Percentiles rank a stretch among this genome's conserved stretches.
Evolutionary conservation across 169 alveolate genomes (phyloP).

Genomic region (Cytauxzoon felis): DNA sequence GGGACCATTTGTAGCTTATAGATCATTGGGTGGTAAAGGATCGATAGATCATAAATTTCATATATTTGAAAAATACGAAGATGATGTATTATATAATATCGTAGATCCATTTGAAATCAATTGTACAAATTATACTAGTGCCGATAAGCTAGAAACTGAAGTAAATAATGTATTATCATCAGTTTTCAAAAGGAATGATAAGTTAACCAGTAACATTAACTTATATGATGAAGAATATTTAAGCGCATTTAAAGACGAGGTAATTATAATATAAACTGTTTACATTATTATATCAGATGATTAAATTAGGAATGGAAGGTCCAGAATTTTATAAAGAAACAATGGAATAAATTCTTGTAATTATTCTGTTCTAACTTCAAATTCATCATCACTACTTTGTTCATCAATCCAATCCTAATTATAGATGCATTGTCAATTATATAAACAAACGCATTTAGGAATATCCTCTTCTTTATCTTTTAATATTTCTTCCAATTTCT

Average conservation of each 20-base stretch:
- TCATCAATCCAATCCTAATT: slow-evolving; percentile 55
- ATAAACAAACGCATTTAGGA: slow-evolving; percentile 15
- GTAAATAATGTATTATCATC: slow-evolving; percentile 4
- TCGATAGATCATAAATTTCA: not conserved
- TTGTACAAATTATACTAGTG: slow-evolving; percentile 1
- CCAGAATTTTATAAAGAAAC: slow-evolving; percentile 41
- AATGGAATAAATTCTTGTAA: slow-evolving; percentile 6
- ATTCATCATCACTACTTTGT: slow-evolving; percentile 64
- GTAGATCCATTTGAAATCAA: slow-evolving; percentile 44
- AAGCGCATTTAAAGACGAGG: slow-evolving; percentile 39
- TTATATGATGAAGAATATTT: slow-evolving; percentile 8
- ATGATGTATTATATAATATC: slow-evolving; percentile 8
- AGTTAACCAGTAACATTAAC: not conserved
- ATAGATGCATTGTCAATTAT: not conserved
- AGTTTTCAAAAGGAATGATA: slow-evolving; percentile 4
- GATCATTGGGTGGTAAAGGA: slow-evolving; percentile 4
- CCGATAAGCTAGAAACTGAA: slow-evolving; percentile 43
- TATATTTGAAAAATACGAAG: slow-evolving; percentile 25
- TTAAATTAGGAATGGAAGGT: slow-evolving; percentile 38
- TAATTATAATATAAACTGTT: not conserved
- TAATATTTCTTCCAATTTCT: no score
- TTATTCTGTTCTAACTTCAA: slow-evolving; percentile 55
- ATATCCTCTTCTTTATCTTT: slow-evolving; percentile 3
- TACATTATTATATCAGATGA: slow-evolving; percentile 7
- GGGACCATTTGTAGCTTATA: slow-evolving; percentile 52